phyloP scores from a whole-genome alignment of 768 basidiomycete species.

The Termitomyces sp. region DNA sequence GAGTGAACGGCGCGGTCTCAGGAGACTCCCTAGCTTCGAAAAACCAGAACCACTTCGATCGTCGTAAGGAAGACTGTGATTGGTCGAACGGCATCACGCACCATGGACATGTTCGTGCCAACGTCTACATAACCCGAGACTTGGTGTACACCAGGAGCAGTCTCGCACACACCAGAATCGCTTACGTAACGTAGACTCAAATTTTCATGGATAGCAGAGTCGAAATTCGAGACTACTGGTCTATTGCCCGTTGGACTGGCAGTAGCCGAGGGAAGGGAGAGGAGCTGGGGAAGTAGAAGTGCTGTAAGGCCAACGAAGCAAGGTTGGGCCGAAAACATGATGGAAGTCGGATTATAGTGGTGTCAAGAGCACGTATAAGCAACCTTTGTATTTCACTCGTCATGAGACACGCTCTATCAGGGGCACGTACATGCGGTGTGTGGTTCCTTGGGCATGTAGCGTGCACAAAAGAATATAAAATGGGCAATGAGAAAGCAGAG shows the following conservation, averaged over 20 bases:
- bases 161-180: constrained; percentile 62
- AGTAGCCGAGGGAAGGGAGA: too few relatives aligned
- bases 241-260: constrained; percentile 8
- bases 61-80: constrained; percentile 51
- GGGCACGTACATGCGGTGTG: neutral
- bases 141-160: constrained; percentile 53
- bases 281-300: neutral
- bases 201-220: constrained; percentile 16
- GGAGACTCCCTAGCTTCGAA: constrained; percentile 58
- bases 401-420: too few relatives aligned
- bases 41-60: constrained; percentile 73
- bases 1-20: constrained; percentile 58
- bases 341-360: neutral
- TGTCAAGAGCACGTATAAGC: neutral
- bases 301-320: neutral
- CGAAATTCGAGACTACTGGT: constrained; percentile 26
- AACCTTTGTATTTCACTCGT: neutral
- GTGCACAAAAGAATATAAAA: neutral
- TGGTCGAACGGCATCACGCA: constrained; percentile 53
- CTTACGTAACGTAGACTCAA: constrained; percentile 40
- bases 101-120: constrained; percentile 50
- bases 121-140: constrained; percentile 60
- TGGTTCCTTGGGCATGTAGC: neutral
- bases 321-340: neutral
- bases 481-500: neutral